A percentile compares a stretch with the other conserved stretches of the same genome.
phyloP scores from a whole-genome alignment of 192 early-diverging fungal species.

The Linnemannia exigua region DNA sequence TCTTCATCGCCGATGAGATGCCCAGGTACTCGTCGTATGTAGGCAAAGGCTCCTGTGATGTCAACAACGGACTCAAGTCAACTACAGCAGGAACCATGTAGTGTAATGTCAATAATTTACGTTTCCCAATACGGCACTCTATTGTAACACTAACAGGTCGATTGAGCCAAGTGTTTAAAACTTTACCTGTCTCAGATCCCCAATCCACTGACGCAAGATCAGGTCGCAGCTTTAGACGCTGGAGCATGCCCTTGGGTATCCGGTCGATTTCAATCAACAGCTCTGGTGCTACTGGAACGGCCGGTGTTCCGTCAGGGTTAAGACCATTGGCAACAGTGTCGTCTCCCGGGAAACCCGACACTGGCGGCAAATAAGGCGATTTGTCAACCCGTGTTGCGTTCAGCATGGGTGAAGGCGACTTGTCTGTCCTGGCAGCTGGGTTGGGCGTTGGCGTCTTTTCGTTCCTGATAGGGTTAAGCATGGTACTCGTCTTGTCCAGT shows the following conservation, averaged over 20 bases:
- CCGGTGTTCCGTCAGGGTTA: background rate
- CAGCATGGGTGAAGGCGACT: constrained; percentile 34
- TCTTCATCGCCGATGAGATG: constrained; percentile 31
- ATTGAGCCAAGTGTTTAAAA: background rate
- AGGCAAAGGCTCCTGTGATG: constrained; percentile 18
- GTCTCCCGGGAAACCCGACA: constrained; percentile 7
- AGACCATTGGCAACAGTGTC: background rate
- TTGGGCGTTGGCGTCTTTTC: constrained; percentile 20
- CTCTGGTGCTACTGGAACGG: background rate
- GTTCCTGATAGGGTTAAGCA: constrained; percentile 7
- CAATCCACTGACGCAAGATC: constrained; percentile 41
- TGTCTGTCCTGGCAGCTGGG: constrained; percentile 6
- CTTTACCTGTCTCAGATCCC: constrained; percentile 39
- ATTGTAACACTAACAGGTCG: too few relatives aligned
- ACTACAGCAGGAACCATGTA: too few relatives aligned
- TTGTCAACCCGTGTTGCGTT: constrained; percentile 15
- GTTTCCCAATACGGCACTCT: too few relatives aligned
- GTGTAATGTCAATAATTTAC: too few relatives aligned
- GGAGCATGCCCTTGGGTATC: constrained; percentile 42
- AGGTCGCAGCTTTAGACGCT: constrained; percentile 28
- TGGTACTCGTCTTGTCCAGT: constrained; percentile 13
- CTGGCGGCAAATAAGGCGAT: constrained; percentile 11
- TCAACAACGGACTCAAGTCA: constrained; percentile 41
- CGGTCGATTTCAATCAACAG: constrained; percentile 43
- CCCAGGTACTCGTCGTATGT: constrained; percentile 51